Base-by-base conservation (phyloP, 2,329 filamentous ascomycete genomes). In the Fusarium camptoceras region DNA sequence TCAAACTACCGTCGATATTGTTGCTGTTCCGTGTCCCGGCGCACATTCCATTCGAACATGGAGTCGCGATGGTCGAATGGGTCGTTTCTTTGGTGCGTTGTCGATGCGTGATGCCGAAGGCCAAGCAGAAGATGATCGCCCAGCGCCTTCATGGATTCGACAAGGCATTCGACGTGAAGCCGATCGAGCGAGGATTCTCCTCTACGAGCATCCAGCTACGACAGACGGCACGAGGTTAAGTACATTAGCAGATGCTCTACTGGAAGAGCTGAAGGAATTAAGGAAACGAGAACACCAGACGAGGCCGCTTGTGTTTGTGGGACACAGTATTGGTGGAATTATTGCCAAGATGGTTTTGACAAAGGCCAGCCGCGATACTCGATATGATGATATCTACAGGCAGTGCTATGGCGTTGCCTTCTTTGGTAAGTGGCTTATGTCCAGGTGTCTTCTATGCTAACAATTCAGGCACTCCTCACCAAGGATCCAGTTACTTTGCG, bases 391-490 rank as follows among this genome's bases (percentile, higher is more conserved):
- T 5, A 82, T 90, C 15, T 78, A 87, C 47, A 83, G 83, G 44
- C 85, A 87, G 68, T 90, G 87, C 58, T 87, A 90, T 64, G 88
- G 88, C 0, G 84, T 88, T 48, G 86, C 86, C 0, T 90, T 90
- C 68, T 86, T 89, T 73, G 83, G 87, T 88, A 67, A 79, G 82
- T 65, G 80, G 1, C 6, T 5, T 10, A 5, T 4, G 5, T 16
- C 14, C 10, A 12, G 2, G 2, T 10, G 10, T 9, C 12, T 3
- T 1, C 1, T 12, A 22, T 6, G 5, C 72, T 75, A 14, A 75
- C 24, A 5, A 15, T 3, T 1, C 54, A 87, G 86, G 83, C 20
- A 88, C 88, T 2, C 88, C 88, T 0, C 88, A 91, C 70, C 87
- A 87, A 20, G 88, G 88, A 5, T 90, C 88, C 0, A 89, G 85